Evolutionary conservation across 495 filamentous ascomycete genomes (phyloP).

Genomic region (Tuber magnatum): DNA sequence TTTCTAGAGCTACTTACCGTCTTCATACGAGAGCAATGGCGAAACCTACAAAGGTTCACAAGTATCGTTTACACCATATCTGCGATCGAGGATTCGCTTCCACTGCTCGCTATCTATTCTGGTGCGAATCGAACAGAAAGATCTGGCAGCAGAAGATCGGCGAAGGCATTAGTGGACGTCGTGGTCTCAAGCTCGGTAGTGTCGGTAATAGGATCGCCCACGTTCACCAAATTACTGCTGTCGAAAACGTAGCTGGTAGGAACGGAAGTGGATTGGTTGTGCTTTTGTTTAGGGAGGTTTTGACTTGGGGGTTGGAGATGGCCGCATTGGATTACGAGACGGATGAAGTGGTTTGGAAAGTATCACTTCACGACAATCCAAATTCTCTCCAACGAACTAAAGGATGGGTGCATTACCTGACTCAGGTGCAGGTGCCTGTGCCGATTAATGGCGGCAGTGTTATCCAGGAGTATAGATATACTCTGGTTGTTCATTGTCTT

Average conservation of each 20-base stretch:
- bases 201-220: constrained; percentile 36
- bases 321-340: constrained; percentile 37
- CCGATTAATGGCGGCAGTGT: constrained; percentile 20
- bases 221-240: constrained; percentile 34
- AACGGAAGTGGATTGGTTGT: constrained; percentile 36
- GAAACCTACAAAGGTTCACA: constrained; percentile 36
- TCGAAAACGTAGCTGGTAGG: constrained; percentile 33
- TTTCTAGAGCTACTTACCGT: constrained; percentile 35
- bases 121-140: constrained; percentile 37
- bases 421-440: constrained; percentile 26
- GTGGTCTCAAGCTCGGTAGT: constrained; percentile 32
- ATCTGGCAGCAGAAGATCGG: constrained; percentile 39
- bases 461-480: constrained; percentile 33
- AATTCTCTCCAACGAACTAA: constrained; percentile 33
- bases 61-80: constrained; percentile 36
- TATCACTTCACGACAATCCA: constrained; percentile 31
- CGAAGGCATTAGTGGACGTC: constrained; percentile 35
- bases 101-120: constrained; percentile 34
- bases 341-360: constrained; percentile 37
- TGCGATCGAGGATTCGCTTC: constrained; percentile 33
- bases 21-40: constrained; percentile 35
- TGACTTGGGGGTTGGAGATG: constrained; percentile 33
- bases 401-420: constrained; percentile 35
- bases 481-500: constrained; percentile 34
- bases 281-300: constrained; percentile 32